A percentile compares a stretch with the other conserved stretches of the same genome.
These are phyloP conservation scores for Hypomyces rosellus DNA, from an alignment of 2,329 filamentous ascomycete genomes.

Conservation along the genomic window DNA sequence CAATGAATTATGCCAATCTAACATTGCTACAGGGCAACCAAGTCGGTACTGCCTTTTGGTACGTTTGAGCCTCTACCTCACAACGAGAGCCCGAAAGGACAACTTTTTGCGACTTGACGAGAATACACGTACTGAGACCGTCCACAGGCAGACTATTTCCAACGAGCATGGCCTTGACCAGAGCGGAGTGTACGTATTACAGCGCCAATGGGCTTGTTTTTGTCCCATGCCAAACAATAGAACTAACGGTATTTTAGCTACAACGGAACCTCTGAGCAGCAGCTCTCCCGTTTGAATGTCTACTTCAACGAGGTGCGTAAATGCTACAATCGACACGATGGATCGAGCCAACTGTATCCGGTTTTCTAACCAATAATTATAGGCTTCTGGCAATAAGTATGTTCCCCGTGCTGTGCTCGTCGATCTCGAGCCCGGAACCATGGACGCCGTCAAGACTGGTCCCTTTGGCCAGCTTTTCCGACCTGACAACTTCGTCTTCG, in stretches of 20 bases:
- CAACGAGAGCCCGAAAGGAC: neutral
- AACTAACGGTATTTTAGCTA: slow-evolving; percentile 44
- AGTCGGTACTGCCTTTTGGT: slow-evolving; percentile 97
- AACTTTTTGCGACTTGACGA: slow-evolving; percentile 2
- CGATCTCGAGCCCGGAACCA: slow-evolving; percentile 98
- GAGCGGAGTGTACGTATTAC: slow-evolving; percentile 58
- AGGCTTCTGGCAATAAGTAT: slow-evolving; percentile 97
- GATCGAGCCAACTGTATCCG: neutral
- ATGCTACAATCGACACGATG: neutral
- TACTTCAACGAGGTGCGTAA: slow-evolving; percentile 76
- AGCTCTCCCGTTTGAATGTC: slow-evolving; percentile 99
- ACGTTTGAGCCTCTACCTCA: neutral
- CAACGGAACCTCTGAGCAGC: slow-evolving; percentile 94
- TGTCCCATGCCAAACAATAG: too few relatives aligned
- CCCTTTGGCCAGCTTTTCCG: slow-evolving; percentile 99
- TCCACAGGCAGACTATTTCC: slow-evolving; percentile 68
- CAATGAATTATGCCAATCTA: slow-evolving; percentile 21
- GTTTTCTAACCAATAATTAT: slow-evolving; percentile 7
- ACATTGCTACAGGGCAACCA: slow-evolving; percentile 78
- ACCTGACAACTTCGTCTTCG: slow-evolving; percentile 99
- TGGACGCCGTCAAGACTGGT: slow-evolving; percentile 97
- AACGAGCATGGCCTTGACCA: slow-evolving; percentile 94
- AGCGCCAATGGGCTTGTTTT: too few relatives aligned
- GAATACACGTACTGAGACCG: slow-evolving; percentile 3
- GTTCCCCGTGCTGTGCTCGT: slow-evolving; percentile 98